These are phyloP conservation scores for Strobilomyces dryophilus DNA, from an alignment of 768 basidiomycete species.

Conservation along the genomic window DNA sequence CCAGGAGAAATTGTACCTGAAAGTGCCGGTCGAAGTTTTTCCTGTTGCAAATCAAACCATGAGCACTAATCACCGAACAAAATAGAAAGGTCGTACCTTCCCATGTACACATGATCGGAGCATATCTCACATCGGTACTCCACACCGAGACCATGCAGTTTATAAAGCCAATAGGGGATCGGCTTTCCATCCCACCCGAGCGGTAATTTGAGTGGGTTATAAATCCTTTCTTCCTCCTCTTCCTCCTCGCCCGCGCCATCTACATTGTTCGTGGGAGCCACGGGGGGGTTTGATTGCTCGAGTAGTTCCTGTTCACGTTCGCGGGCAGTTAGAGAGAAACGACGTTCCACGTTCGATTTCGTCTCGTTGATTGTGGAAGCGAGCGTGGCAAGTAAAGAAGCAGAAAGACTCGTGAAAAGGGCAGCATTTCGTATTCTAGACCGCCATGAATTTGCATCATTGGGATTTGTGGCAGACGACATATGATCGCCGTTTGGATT, in stretches of 20 bases:
- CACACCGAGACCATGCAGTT: conserved; percentile 96
- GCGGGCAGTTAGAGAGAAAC: conserved; percentile 94
- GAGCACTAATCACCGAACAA: conserved; percentile 6
- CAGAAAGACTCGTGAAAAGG: conserved; percentile 64
- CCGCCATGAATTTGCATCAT: conserved; percentile 29
- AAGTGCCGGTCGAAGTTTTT: conserved; percentile 98
- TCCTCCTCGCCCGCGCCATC: conserved; percentile 69
- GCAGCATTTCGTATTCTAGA: conserved; percentile 63
- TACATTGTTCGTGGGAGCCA: conserved; percentile 41
- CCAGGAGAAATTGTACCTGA: conserved; percentile 48
- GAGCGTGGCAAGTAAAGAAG: conserved; percentile 63
- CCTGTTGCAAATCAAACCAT: conserved; percentile 36
- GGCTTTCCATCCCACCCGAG: conserved; percentile 99
- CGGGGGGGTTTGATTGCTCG: conserved; percentile 58
- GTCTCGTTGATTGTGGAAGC: conserved; percentile 76
- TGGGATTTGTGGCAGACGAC: conserved; percentile 31
- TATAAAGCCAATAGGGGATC: conserved; percentile 98
- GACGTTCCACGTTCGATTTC: conserved; percentile 92
- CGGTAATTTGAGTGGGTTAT: conserved; percentile 96
- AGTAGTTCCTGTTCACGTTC: conserved; percentile 93
- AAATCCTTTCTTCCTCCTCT: conserved; percentile 94
- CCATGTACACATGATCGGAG: conserved; percentile 96
- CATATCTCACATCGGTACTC: conserved; percentile 98
- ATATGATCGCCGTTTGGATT: conserved; percentile 32
- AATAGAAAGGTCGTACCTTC: conserved; percentile 48